Evolutionary conservation across 768 basidiomycete species (phyloP), one percentile per base, ranked within the genome.

Genomic region (Lyophyllum semitale): DNA sequence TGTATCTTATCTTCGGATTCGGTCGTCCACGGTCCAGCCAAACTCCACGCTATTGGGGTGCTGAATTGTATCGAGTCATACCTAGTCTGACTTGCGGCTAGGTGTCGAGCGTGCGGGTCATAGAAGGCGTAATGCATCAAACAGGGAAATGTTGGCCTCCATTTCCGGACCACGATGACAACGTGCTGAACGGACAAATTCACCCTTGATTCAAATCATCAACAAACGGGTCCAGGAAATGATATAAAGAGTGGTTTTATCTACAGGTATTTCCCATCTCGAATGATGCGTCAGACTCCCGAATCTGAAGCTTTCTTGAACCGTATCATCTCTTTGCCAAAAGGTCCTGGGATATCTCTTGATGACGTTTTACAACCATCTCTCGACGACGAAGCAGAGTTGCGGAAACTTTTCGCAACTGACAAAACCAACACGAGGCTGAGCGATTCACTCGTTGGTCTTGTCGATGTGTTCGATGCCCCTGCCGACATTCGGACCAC

Each of bases 391-490:
- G 85, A 87, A 68, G 72, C 78, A 1, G 73, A 79, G 41, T 67
- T 87, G 43, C 76, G 84, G 58, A 77, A 73, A 52, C 68, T 84
- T 20, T 86, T 82, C 55, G 84, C 84, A 8, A 79, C 76, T 2
- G 82, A 85, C 59, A 78, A 74, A 64, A 56, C 58, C 43, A 77
- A 82, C 52, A 18, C 66, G 9, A 76, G 79, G 25, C 72, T 85
- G 26, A 55, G 63, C 15, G 73, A 83, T 58, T 78, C 78, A 3
- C 64, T 80, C 54, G 82, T 85, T 43, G 84, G 84, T 4, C 80
- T 86, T 17, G 79, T 85, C 57, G 81, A 85, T 52, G 73, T 85
- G 2, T 86, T 85, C 65, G 75, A 69, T 25, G 81, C 82, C 0
- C 79, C 79, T 0, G 66, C 54, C 4, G 74, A 73, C 25, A 77